phyloP scores from a whole-genome alignment of 1,139 yeast species.

The Candida freyschussii region DNA sequence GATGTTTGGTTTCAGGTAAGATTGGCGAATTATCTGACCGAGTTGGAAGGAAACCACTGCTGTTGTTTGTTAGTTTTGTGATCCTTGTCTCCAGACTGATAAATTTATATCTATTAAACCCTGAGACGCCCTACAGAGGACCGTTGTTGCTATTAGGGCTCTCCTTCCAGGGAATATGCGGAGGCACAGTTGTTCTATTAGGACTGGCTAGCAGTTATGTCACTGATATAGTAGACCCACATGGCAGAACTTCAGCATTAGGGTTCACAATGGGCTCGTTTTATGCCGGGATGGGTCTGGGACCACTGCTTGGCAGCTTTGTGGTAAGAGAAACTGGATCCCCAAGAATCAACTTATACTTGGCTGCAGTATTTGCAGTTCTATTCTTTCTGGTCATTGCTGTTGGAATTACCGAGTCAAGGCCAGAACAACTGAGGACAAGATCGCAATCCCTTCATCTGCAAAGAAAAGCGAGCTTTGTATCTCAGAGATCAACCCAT shows the following conservation, averaged over 20 bases:
- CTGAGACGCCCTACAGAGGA: slow-evolving; percentile 31
- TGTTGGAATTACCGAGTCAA: slow-evolving; percentile 53
- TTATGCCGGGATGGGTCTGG: slow-evolving; percentile 57
- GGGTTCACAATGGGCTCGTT: slow-evolving; percentile 55
- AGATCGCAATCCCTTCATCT: slow-evolving; percentile 34
- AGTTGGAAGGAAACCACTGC: slow-evolving; percentile 53
- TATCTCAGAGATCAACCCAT: slow-evolving; percentile 24
- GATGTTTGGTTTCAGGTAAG: slow-evolving; percentile 28
- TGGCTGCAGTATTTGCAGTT: slow-evolving; percentile 22
- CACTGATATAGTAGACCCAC: slow-evolving; percentile 58
- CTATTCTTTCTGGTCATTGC: slow-evolving; percentile 32
- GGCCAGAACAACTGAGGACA: slow-evolving; percentile 41
- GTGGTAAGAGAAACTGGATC: slow-evolving; percentile 26
- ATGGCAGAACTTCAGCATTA: slow-evolving; percentile 47
- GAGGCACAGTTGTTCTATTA: slow-evolving; percentile 46
- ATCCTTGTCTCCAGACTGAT: slow-evolving; percentile 29
- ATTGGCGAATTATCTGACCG: slow-evolving; percentile 59
- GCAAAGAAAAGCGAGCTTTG: slow-evolving; percentile 31
- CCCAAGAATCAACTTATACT: slow-evolving; percentile 26
- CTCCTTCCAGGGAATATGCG: slow-evolving; percentile 45
- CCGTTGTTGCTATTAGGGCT: slow-evolving; percentile 35
- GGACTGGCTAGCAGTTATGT: slow-evolving; percentile 58
- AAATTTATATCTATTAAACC: slow-evolving; percentile 31
- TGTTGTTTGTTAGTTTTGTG: slow-evolving; percentile 31
- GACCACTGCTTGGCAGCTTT: slow-evolving; percentile 57